phyloP scores from a whole-genome alignment of 1,139 yeast genomes.

The Pichia sp. region DNA sequence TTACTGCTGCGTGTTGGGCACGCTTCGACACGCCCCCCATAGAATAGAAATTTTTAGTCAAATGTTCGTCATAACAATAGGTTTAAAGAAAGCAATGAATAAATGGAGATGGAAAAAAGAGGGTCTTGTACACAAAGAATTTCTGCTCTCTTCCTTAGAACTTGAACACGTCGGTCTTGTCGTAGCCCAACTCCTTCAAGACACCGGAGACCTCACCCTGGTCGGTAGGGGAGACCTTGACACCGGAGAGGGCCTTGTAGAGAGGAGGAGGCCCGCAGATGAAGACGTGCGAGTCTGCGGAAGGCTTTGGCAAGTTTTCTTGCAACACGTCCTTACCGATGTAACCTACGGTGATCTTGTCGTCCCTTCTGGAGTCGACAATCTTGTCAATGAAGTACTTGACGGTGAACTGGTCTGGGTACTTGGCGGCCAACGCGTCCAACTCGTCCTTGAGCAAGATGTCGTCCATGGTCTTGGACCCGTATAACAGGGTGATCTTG shows the following conservation, averaged over 20 bases:
- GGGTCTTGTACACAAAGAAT: neutral
- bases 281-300: constrained; percentile 59
- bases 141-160: constrained; percentile 42
- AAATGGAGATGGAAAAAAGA: neutral
- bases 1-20: no score
- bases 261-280: constrained; percentile 92
- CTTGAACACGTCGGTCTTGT: constrained; percentile 84
- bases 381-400: constrained; percentile 77
- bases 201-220: constrained; percentile 94
- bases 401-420: constrained; percentile 72
- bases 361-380: constrained; percentile 26
- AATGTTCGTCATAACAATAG: neutral
- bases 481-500: constrained; percentile 73
- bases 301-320: constrained; percentile 49
- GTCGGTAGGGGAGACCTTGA: constrained; percentile 78
- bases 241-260: constrained; percentile 81
- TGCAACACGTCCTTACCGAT: constrained; percentile 66
- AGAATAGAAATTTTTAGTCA: no score
- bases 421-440: constrained; percentile 56
- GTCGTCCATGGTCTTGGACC: constrained; percentile 71
- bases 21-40: no score
- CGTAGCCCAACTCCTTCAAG: constrained; percentile 81
- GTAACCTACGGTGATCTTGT: constrained; percentile 45
- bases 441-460: constrained; percentile 73
- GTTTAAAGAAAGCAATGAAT: neutral